These are phyloP conservation scores for Suillus brevipes DNA, from an alignment of 768 basidiomycete species.

Conservation along the genomic window DNA sequence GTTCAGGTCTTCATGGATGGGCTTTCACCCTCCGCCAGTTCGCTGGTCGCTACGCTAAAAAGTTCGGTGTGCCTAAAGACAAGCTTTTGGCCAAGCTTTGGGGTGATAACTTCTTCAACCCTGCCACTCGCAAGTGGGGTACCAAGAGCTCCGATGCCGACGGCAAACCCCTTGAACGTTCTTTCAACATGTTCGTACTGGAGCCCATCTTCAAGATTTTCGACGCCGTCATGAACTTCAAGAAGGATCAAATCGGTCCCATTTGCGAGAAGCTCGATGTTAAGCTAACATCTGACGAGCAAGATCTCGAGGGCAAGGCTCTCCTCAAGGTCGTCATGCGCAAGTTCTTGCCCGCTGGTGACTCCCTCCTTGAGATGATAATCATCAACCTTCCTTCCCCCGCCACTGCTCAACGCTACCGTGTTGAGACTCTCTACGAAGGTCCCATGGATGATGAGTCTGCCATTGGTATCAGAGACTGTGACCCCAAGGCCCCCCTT, in stretches of 20 bases:
- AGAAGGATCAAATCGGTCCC: slow-evolving; percentile 80
- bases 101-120: slow-evolving; percentile 99
- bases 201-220: slow-evolving; percentile 99
- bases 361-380: slow-evolving; percentile 99
- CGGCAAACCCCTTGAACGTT: slow-evolving; percentile 93
- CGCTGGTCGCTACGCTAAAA: slow-evolving; percentile 91
- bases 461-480: slow-evolving; percentile 97
- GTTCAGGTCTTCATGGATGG: slow-evolving; percentile 99
- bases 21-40: slow-evolving; percentile 99
- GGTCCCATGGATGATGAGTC: slow-evolving; percentile 99
- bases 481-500: slow-evolving; percentile 93
- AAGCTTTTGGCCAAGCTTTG: slow-evolving; percentile 98
- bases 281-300: slow-evolving; percentile 84
- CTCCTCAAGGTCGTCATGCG: slow-evolving; percentile 98
- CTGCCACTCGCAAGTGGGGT: slow-evolving; percentile 94
- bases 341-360: slow-evolving; percentile 99
- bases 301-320: slow-evolving; percentile 91
- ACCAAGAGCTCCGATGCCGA: slow-evolving; percentile 72
- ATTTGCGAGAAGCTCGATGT: slow-evolving; percentile 98
- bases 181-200: slow-evolving; percentile 97
- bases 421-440: slow-evolving; percentile 99
- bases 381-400: slow-evolving; percentile 99
- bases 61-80: slow-evolving; percentile 97
- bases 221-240: slow-evolving; percentile 98
- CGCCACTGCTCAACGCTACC: slow-evolving; percentile 94